Evolutionary conservation across 257 asterid species (phyloP), one percentile per base, ranked within the genome.

Genomic region (Nicotiana tomentosiformis): DNA sequence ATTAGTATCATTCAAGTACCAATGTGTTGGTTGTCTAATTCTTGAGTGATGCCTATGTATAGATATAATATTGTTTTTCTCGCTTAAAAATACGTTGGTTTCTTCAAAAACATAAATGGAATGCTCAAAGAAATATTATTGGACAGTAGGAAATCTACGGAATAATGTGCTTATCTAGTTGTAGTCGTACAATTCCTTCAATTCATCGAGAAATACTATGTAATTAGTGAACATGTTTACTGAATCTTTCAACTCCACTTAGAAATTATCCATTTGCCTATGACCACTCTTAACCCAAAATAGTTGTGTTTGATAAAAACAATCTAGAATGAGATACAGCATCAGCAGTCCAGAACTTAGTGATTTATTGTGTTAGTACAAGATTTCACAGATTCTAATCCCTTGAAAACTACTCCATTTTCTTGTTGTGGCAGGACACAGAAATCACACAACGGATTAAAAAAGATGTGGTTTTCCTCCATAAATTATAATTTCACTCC

Each of bases 401-500:
- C 32, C 15, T 23, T 62, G 67, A 62, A 23, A 62, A 23, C 7
- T 10, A 7, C 35, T 3, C 4, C 16, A 2, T 61, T 23, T 62
- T 10, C 10, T 60, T 20, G 16, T 66, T 30, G 11, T 66, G 49
- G 23, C 32, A 32, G 23, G 72, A 66, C 10, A 20, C 9, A 60
- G 20, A n/a, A 60, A 2, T 60, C 4, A n/a, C 9, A 62, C 69
- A 12, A 60, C 5, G 68, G 8, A 37, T 37, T 37, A 68, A 35
- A 68, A 17, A 35, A 39, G 57, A 39, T 39, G 32, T 18, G n/a
- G 23, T 11, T 8, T 74, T 82, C 29, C 88, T 85, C 67, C 53
- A 83, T 90, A 93, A 89, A 23, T 23, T 23, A 91, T 90, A 90
- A 89, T 87, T 70, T 23, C 65, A 66, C 84, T 80, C 32, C 18